Percentiles rank a stretch among this genome's conserved stretches.
Evolutionary conservation across 2,329 filamentous ascomycete species (phyloP).

Genomic region (Drechslerella stenobrocha): DNA sequence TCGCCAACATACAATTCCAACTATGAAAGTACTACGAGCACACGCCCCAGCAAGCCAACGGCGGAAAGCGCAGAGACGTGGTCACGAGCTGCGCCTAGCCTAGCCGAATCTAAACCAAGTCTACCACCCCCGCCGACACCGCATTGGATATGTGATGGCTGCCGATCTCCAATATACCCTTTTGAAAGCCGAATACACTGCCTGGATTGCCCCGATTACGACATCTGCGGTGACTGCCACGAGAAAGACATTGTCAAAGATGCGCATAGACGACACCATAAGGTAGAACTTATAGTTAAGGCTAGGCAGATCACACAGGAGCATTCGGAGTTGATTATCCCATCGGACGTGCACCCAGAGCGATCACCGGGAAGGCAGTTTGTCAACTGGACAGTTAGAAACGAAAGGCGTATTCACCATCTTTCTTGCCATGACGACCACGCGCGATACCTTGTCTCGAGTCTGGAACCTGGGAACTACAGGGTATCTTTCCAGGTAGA

Average conservation of each 20-base stretch:
- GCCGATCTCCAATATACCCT: constrained; percentile 29
- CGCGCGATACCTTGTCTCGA: constrained; percentile 30
- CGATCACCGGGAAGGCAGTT: constrained; percentile 29
- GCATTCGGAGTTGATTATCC: constrained; percentile 20
- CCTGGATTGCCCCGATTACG: constrained; percentile 37
- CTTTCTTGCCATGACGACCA: constrained; percentile 37
- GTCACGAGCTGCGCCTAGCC: constrained; percentile 4
- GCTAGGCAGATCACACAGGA: constrained; percentile 39
- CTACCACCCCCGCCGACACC: constrained; percentile 20
- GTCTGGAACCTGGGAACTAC: constrained; percentile 39
- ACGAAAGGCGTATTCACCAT: constrained; percentile 35
- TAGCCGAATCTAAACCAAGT: constrained; percentile 9
- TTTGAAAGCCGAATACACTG: constrained; percentile 42
- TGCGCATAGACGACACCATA: constrained; percentile 27
- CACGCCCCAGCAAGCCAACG: neutral
- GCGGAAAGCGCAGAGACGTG: neutral
- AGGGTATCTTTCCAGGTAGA: constrained; percentile 36
- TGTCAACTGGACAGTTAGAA: constrained; percentile 31
- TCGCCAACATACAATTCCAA: constrained; percentile 9
- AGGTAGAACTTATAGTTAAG: constrained; percentile 41
- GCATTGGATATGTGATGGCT: constrained; percentile 41
- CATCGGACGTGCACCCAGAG: constrained; percentile 39
- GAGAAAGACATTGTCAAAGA: constrained; percentile 28
- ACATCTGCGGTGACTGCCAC: constrained; percentile 30
- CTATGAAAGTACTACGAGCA: neutral